These are phyloP conservation scores for Omphalea diandra DNA, from an alignment of 441 rosid genomes.

Conservation along the genomic window DNA sequence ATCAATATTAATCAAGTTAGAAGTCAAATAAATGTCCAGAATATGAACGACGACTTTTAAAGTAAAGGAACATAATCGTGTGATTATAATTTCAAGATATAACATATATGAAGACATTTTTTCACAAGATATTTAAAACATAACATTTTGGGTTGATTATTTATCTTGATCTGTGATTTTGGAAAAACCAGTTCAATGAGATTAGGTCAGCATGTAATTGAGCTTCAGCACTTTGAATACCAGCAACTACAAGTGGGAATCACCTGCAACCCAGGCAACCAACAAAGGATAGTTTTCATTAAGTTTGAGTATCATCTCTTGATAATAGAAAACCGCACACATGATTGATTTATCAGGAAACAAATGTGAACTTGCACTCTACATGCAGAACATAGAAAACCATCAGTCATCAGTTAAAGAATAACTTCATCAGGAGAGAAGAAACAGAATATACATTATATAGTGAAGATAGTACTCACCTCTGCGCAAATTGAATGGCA, in stretches of 20 bases:
- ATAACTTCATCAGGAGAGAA: not conserved
- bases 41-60: not conserved
- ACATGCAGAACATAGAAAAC: not conserved
- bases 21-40: not conserved
- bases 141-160: not conserved
- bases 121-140: not conserved
- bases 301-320: not conserved
- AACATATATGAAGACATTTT: not conserved
- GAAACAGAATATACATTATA: not conserved
- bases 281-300: too few species aligned
- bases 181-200: not conserved
- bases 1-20: not conserved
- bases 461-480: constrained; percentile 36
- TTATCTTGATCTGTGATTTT: not conserved
- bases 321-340: not conserved
- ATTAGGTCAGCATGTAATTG: not conserved
- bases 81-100: not conserved
- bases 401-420: not conserved
- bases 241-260: not conserved
- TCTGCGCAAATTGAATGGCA: constrained; percentile 80
- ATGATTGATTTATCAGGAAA: not conserved
- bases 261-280: not conserved
- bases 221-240: not conserved
- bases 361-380: not conserved
- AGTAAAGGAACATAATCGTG: not conserved